phyloP scores from a whole-genome alignment of 768 basidiomycete species.

The Rhizopogon salebrosus region DNA sequence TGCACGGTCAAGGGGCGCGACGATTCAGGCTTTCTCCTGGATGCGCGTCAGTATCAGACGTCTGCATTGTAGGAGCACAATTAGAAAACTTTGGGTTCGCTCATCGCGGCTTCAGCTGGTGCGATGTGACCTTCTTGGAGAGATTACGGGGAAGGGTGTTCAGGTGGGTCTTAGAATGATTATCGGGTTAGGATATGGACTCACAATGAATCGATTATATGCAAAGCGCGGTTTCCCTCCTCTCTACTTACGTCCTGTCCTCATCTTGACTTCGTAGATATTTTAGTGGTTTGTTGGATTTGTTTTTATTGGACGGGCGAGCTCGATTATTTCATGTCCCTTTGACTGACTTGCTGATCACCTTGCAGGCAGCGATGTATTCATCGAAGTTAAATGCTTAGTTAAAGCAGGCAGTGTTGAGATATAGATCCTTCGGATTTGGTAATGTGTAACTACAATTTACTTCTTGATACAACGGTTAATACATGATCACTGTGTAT shows the following conservation, averaged over 20 bases:
- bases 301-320: constrained; percentile 77
- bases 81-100: constrained; percentile 58
- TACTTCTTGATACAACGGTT: no score
- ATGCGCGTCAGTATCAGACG: background rate
- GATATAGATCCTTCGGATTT: constrained; percentile 25
- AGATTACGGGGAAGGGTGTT: constrained; percentile 72
- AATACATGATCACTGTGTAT: background rate
- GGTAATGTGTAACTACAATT: background rate
- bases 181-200: constrained; percentile 83
- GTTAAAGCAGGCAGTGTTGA: constrained; percentile 47
- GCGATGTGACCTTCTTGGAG: constrained; percentile 73
- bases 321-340: constrained; percentile 11
- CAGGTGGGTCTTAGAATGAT: constrained; percentile 85
- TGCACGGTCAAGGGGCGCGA: constrained; percentile 53
- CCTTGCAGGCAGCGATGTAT: constrained; percentile 43
- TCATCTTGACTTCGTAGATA: constrained; percentile 42
- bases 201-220: constrained; percentile 76
- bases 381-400: constrained; percentile 45
- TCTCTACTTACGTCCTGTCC: background rate
- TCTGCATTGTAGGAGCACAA: background rate
- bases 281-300: constrained; percentile 81
- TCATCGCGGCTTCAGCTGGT: constrained; percentile 59
- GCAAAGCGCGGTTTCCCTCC: constrained; percentile 39
- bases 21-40: constrained; percentile 83
- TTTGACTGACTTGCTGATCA: background rate